phyloP scores from a whole-genome alignment of 2,329 filamentous ascomycete species.

The Pseudocercospora ulei region DNA sequence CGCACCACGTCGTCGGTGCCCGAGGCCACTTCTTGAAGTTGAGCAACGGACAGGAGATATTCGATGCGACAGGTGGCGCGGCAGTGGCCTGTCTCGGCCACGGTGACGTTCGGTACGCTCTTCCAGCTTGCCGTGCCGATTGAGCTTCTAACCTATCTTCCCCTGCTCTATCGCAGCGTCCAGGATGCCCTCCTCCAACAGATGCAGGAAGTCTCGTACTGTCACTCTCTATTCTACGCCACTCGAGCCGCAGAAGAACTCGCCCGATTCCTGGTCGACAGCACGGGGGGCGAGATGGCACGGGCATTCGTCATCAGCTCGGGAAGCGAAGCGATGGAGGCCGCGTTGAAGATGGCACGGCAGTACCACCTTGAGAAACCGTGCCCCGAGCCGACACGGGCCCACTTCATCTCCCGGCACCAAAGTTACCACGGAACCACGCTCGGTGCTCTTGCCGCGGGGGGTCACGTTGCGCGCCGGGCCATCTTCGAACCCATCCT shows the following conservation, averaged over 20 bases:
- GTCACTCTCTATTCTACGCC: slow-evolving; percentile 51
- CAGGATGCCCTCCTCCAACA: slow-evolving; percentile 52
- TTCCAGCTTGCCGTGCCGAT: not conserved
- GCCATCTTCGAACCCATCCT: slow-evolving; percentile 54
- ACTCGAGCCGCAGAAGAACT: slow-evolving; percentile 47
- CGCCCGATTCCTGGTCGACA: slow-evolving; percentile 43
- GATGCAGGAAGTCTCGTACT: slow-evolving; percentile 50
- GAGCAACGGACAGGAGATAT: slow-evolving; percentile 49
- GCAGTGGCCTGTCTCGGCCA: slow-evolving; percentile 64
- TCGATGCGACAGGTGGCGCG: slow-evolving; percentile 65
- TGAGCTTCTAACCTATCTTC: slow-evolving; percentile 3
- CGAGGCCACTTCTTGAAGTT: slow-evolving; percentile 47
- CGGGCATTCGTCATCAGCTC: slow-evolving; percentile 50
- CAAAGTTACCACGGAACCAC: slow-evolving; percentile 64
- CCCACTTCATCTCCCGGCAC: slow-evolving; percentile 54
- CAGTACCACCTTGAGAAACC: slow-evolving; percentile 56
- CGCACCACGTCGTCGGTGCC: slow-evolving; percentile 43
- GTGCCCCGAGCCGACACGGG: slow-evolving; percentile 45
- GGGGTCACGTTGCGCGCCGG: slow-evolving; percentile 53
- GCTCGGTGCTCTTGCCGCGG: slow-evolving; percentile 55
- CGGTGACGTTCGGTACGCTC: slow-evolving; percentile 44
- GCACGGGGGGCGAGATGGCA: slow-evolving; percentile 46
- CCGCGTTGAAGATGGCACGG: slow-evolving; percentile 55
- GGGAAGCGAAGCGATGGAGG: slow-evolving; percentile 58
- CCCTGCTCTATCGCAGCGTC: slow-evolving; percentile 36